These are phyloP conservation scores for Neofusicoccum laricinum DNA, from an alignment of 2,329 filamentous ascomycete genomes.

Conservation along the genomic window DNA sequence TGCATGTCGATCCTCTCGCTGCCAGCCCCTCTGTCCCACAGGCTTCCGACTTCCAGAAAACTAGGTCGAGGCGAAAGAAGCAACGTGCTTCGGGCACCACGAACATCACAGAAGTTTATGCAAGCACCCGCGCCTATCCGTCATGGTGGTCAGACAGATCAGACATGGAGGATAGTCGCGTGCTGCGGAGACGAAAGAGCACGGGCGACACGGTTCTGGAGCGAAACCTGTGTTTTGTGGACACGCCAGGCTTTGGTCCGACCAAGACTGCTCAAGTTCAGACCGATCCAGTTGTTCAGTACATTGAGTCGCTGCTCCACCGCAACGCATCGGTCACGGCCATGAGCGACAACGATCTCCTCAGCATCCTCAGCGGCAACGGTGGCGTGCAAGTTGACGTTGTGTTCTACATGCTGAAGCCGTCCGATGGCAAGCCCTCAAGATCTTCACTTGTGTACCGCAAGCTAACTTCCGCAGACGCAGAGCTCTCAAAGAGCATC, in stretches of 20 bases:
- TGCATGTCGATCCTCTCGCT: slow-evolving; percentile 75
- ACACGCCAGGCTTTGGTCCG: slow-evolving; percentile 65
- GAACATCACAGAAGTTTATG: slow-evolving; percentile 40
- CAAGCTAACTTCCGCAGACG: slow-evolving; percentile 22
- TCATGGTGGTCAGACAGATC: slow-evolving; percentile 69
- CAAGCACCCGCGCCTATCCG: slow-evolving; percentile 64
- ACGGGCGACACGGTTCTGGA: slow-evolving; percentile 76
- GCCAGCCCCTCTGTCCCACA: slow-evolving; percentile 24
- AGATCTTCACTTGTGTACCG: slow-evolving; percentile 30
- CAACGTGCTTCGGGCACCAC: slow-evolving; percentile 14
- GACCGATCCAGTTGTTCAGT: slow-evolving; percentile 51
- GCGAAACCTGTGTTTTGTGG: slow-evolving; percentile 89
- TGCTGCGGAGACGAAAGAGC: slow-evolving; percentile 61
- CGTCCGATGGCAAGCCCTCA: slow-evolving; percentile 59
- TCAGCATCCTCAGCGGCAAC: slow-evolving; percentile 74
- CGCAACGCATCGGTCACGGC: slow-evolving; percentile 60
- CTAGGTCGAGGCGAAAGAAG: slow-evolving; percentile 26
- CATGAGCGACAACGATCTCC: slow-evolving; percentile 70
- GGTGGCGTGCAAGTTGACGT: slow-evolving; percentile 83
- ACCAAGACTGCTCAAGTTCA: slow-evolving; percentile 38
- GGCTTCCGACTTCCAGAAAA: slow-evolving; percentile 22
- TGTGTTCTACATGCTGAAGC: slow-evolving; percentile 73
- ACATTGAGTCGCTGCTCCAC: slow-evolving; percentile 68
- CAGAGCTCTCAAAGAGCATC: slow-evolving; percentile 57
- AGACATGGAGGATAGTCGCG: slow-evolving; percentile 66